Percentiles rank a stretch among this genome's conserved stretches.
Evolutionary conservation across 192 early-diverging fungal species (phyloP).

Genomic region (Chytriomyces sp.): DNA sequence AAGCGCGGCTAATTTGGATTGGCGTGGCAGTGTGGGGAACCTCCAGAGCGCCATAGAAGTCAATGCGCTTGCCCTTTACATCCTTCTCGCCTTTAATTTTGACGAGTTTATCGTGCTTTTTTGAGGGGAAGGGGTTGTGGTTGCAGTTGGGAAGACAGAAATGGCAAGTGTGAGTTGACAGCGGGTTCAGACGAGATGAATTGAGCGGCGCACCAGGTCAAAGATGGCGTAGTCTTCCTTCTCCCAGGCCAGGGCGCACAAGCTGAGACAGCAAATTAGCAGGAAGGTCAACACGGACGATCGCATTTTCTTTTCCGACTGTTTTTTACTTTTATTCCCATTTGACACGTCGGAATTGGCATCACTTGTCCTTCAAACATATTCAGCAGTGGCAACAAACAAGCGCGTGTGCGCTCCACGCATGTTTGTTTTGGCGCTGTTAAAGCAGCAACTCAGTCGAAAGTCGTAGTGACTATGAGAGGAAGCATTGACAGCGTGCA

Average conservation of each 20-base stretch:
- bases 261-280: background rate
- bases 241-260: conserved; percentile 43
- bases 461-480: no score
- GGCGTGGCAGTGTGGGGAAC: conserved; percentile 39
- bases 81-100: conserved; percentile 39
- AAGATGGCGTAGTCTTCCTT: conserved; percentile 52
- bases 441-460: no score
- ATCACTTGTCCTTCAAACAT: no score
- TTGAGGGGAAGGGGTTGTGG: background rate
- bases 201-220: conserved; percentile 41
- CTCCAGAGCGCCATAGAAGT: conserved; percentile 47
- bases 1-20: conserved; percentile 49
- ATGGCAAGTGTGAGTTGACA: background rate
- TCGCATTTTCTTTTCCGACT: background rate
- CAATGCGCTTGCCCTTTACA: conserved; percentile 13
- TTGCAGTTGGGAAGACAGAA: background rate
- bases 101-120: conserved; percentile 38
- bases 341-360: background rate
- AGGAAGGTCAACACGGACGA: background rate
- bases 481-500: no score
- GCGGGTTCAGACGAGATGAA: background rate
- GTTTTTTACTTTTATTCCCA: background rate
- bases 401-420: no score
- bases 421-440: no score
- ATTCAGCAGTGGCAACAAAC: no score